Base-by-base conservation (phyloP, 176 grass and related monocot species). In the Avena atlantica region DNA sequence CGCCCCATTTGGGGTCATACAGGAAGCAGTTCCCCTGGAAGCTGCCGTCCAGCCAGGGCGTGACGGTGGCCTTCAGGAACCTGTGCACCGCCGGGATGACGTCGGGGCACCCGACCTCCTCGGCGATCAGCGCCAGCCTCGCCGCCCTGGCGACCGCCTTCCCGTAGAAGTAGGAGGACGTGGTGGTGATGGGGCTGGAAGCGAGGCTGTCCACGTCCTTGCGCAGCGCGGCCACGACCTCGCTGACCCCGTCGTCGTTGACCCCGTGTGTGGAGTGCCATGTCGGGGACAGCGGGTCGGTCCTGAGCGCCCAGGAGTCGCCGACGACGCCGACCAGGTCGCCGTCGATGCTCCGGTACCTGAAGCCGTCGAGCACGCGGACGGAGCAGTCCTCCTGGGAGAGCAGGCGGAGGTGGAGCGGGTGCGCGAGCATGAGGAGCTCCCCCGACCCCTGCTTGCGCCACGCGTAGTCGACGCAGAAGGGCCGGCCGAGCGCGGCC, bases 151-250 rank as follows among this genome's bases (percentile, higher is more conserved):
- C 97, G 20, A 99, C 62, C 8, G 78, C 87, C 90, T 99, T 99
- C 5, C 97, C 97, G 66, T 96, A 99, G 83, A 96, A 99, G 86
- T 99, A 99, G 14, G 97, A 99, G 2, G 97, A 99, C 1, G 92
- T 80, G 56, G 94, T 99, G 0, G 90, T 84, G 79, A 98, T 90
- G 19, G 82, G 69, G 20, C 63, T 63, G 55, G 89, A 89, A 15
- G 68, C 62, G 0, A 96, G 90, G 34, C 56, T 80, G 23, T 87
- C 90, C 50, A 93, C 94, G 69, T 98, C 97, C 75, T 84, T 76
- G 79, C 64, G 83, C 5, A 98, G 90, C 75, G 90, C 90, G 40
- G 90, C 87, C 21, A 73, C 71, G 10, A 98, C 86, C 86, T 96
- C 94, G 12, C 65, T 21, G n/a, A 85, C 87, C 25, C 97, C 89